phyloP scores from a whole-genome alignment of 1,284 basidiomycete genomes.

The Cutaneotrichosporon sp. region DNA sequence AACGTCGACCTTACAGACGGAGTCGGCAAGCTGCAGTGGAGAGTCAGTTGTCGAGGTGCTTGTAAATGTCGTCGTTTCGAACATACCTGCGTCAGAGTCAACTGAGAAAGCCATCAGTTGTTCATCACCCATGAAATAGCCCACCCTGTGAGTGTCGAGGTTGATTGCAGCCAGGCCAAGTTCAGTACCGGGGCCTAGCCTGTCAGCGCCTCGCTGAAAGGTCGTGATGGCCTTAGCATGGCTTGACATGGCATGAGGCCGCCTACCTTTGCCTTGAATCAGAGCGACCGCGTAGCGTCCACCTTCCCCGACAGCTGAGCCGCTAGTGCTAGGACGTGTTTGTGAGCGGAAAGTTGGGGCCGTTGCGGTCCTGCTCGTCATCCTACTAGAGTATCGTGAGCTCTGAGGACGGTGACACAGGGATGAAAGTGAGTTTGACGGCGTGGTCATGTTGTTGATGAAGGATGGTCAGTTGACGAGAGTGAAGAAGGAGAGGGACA shows the following conservation, averaged over 20 bases:
- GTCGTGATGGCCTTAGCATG: no score
- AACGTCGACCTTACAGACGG: slow-evolving; percentile 53
- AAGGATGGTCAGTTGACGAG: no score
- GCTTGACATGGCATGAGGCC: not conserved
- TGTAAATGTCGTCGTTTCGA: not conserved
- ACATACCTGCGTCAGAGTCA: slow-evolving; percentile 20
- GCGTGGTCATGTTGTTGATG: no score
- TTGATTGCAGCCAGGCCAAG: slow-evolving; percentile 81
- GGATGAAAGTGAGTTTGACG: no score
- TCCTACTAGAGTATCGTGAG: no score
- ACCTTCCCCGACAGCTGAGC: slow-evolving; percentile 6
- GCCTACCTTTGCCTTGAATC: slow-evolving; percentile 21
- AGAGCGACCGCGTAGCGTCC: slow-evolving; percentile 28
- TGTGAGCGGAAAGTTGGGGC: not conserved
- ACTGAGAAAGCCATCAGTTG: slow-evolving; percentile 4
- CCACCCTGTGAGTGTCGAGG: slow-evolving; percentile 67
- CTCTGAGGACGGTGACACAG: no score
- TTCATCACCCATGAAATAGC: slow-evolving; percentile 29
- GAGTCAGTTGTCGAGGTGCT: not conserved
- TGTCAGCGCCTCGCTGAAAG: not conserved
- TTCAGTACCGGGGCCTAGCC: slow-evolving; percentile 54
- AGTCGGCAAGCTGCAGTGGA: slow-evolving; percentile 62
- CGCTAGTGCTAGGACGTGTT: slow-evolving; percentile 1
- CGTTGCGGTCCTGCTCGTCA: no score
- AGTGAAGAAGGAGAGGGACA: no score